phyloP scores from a whole-genome alignment of 148 eudicot genomes.

The Rhododendron ovatum region DNA sequence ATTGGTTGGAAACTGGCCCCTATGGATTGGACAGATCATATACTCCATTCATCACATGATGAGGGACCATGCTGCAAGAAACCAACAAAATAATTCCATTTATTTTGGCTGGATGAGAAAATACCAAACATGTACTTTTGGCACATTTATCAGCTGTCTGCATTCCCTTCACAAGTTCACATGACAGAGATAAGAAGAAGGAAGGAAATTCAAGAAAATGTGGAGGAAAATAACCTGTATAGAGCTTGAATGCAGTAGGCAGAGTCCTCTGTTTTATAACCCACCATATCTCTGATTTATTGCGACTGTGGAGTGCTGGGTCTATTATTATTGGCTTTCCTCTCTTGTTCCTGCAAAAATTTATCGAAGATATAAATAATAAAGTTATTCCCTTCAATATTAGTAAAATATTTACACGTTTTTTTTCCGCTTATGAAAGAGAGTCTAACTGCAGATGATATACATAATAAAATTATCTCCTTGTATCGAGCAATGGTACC shows the following conservation, averaged over 20 bases:
- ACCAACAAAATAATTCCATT: not conserved
- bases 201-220: not conserved
- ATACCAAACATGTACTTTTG: not conserved
- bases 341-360: conserved; percentile 41
- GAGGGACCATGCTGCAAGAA: not conserved
- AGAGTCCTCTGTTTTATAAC: conserved; percentile 74
- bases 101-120: not conserved
- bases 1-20: not conserved
- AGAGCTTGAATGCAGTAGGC: conserved; percentile 24
- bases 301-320: conserved; percentile 68
- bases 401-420: too few relatives aligned
- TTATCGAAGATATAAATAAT: not conserved
- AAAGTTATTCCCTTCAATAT: too few relatives aligned
- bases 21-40: not conserved
- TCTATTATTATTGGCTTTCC: conserved; percentile 87
- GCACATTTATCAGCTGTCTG: not conserved
- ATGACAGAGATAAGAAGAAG: not conserved
- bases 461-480: too few relatives aligned
- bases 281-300: conserved; percentile 95
- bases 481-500: too few relatives aligned
- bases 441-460: too few relatives aligned
- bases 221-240: not conserved
- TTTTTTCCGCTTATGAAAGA: too few relatives aligned
- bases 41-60: not conserved
- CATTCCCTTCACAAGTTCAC: not conserved